Percentiles rank a stretch among this genome's conserved stretches.
Evolutionary conservation across 2,329 filamentous ascomycete genomes (phyloP).

Genomic region (Penicillium rolfsii): DNA sequence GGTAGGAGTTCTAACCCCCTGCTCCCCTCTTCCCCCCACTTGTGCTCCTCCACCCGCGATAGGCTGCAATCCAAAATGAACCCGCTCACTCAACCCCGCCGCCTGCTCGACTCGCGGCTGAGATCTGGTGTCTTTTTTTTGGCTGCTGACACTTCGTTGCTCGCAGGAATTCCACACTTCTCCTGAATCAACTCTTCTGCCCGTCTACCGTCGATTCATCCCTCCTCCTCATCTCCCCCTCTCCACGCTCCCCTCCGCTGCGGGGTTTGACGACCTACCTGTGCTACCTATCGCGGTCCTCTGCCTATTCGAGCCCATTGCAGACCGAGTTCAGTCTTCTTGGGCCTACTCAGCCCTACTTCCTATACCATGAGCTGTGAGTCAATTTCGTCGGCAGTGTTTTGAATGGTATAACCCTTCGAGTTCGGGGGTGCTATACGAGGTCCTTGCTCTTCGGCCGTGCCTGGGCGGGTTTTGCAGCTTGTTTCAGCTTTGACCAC

Average conservation of each 20-base stretch:
- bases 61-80: slow-evolving; percentile 4
- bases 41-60: slow-evolving; percentile 2
- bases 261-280: slow-evolving; percentile 24
- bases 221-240: background rate
- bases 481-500: slow-evolving; percentile 14
- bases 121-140: slow-evolving; percentile 12
- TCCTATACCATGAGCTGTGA: slow-evolving; percentile 33
- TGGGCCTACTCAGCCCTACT: slow-evolving; percentile 21
- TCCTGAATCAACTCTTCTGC: slow-evolving; percentile 1
- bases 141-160: slow-evolving; percentile 5
- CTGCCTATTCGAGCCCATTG: slow-evolving; percentile 19
- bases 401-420: slow-evolving; percentile 1
- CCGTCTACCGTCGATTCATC: background rate
- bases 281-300: slow-evolving; percentile 25
- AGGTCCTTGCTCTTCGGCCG: background rate
- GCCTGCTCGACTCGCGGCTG: slow-evolving; percentile 14
- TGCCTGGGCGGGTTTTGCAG: background rate
- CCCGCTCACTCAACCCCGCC: slow-evolving; percentile 15
- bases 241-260: slow-evolving; percentile 19
- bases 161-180: background rate
- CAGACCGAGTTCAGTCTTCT: slow-evolving; percentile 15
- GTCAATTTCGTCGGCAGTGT: slow-evolving; percentile 21
- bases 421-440: background rate
- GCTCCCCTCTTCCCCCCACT: background rate
- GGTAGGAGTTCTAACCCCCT: background rate